phyloP scores from a whole-genome alignment of 139 green algal species.

The Chlamydomonas sp. region DNA sequence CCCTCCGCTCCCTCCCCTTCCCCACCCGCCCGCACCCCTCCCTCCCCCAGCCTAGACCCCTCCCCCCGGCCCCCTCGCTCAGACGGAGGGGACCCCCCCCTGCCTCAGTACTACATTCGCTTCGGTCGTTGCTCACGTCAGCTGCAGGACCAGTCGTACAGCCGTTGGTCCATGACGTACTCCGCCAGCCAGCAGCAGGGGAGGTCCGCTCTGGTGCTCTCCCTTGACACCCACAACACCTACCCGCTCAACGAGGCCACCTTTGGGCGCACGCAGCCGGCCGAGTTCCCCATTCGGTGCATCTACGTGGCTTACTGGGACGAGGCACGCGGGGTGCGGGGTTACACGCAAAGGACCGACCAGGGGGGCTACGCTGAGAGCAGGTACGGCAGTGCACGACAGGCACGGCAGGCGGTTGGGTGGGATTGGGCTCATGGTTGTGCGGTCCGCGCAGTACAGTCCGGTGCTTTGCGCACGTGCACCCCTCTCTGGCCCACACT shows the following conservation, averaged over 20 bases:
- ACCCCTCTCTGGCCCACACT: too few species aligned
- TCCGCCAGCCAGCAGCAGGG: not conserved
- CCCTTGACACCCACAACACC: slow-evolving; percentile 2
- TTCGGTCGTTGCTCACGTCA: not conserved
- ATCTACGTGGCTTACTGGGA: slow-evolving; percentile 13
- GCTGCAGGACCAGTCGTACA: not conserved
- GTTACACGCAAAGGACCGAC: not conserved
- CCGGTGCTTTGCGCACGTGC: too few species aligned
- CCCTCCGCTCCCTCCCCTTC: too few species aligned
- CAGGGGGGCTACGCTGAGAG: not conserved
- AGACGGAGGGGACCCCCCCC: not conserved
- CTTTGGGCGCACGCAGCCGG: not conserved
- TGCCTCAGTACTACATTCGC: slow-evolving; percentile 19
- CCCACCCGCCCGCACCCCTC: too few species aligned
- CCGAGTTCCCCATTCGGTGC: not conserved
- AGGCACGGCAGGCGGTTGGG: too few species aligned
- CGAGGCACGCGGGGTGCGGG: not conserved
- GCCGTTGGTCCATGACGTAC: not conserved
- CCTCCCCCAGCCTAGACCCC: too few species aligned
- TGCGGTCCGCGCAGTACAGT: too few species aligned
- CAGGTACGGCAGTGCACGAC: too few species aligned
- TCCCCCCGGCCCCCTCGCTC: too few species aligned
- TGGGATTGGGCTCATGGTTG: too few species aligned
- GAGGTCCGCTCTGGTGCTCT: not conserved
- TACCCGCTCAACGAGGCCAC: not conserved